Base-by-base conservation (phyloP, 345 rosid species). In the Salix brachista region DNA sequence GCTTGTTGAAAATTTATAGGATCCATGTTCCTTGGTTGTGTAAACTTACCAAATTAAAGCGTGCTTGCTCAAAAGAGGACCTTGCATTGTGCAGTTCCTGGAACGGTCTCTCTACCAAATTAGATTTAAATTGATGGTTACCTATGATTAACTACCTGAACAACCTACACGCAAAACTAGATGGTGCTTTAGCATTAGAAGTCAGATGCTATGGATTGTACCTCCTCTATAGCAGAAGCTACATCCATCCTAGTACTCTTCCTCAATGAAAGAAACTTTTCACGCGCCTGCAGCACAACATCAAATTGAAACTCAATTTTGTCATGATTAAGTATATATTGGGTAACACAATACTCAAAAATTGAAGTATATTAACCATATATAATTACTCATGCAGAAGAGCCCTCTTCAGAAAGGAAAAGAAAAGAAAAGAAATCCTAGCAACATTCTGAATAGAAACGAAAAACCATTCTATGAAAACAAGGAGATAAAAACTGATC, bases 161-260 rank as follows among this genome's bases (percentile, higher is more conserved):
- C 69, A 78, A 62, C 62, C 70, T 56, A 30, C 80, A 34, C 37
- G 76, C 56, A 60, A 67, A 32, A 75, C 72, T 21, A n/a, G 75
- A 76, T 1, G 72, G 46, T 18, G 66, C 60, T 69, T 34, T 17
- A 65, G 65, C 75, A 76, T 48, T 4, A 78, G 32, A 80, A 69
- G 54, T 19, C 46, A 14, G 48, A 30, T 72, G 68, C 75, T 30
- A 69, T 34, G 30, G n/a, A 82, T 70, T 28, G 11, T 82, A 91
- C 97, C 92, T 91, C 97, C 86, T 91, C 90, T 68, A 91, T 77
- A 54, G 81, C 83, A 41, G 89, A 82, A 77, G 94, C 90, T 66
- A 90, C 82, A 79, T 91, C 94, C 80, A 84, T 72, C 84, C 89
- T 85, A 30, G 97, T 87, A 81, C 91, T 90, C 86, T 91, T 91